These are phyloP conservation scores for Picea sitchensis DNA, from an alignment of 75 land plant genomes.

Conservation along the genomic window DNA sequence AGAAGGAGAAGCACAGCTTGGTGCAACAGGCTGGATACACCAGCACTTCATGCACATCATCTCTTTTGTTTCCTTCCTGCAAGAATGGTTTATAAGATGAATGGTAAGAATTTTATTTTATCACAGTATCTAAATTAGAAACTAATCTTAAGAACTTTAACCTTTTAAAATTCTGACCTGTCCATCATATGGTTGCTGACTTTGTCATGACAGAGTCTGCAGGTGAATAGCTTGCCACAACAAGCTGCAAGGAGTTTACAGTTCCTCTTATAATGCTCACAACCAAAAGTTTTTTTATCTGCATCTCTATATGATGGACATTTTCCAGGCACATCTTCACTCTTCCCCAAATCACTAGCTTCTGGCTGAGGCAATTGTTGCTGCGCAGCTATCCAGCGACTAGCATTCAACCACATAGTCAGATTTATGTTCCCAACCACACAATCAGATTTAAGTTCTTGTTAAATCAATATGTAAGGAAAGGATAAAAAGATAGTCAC, in stretches of 20 bases:
- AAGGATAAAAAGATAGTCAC: constrained; percentile 3
- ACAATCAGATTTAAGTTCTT: neutral
- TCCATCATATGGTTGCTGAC: constrained; percentile 67
- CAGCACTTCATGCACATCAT: constrained; percentile 86
- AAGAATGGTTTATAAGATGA: constrained; percentile 3
- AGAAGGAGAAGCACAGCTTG: constrained; percentile 45
- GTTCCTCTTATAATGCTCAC: constrained; percentile 79
- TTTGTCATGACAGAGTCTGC: constrained; percentile 71
- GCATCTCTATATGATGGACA: constrained; percentile 55
- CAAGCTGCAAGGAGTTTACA: constrained; percentile 70
- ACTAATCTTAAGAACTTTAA: neutral
- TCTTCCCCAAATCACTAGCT: constrained; percentile 12
- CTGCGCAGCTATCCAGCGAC: constrained; percentile 69
- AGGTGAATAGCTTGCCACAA: constrained; percentile 55
- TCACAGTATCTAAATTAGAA: neutral
- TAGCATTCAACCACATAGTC: constrained; percentile 17
- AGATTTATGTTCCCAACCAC: constrained; percentile 4
- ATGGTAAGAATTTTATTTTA: neutral
- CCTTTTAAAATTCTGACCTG: constrained; percentile 28
- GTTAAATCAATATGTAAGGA: neutral
- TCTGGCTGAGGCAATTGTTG: constrained; percentile 27
- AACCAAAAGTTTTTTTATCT: constrained; percentile 49
- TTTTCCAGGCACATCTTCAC: constrained; percentile 46
- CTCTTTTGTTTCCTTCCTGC: constrained; percentile 57
- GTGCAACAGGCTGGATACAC: constrained; percentile 52